Base-by-base conservation (phyloP, 345 rosid genomes). In the Populus deltoides region DNA sequence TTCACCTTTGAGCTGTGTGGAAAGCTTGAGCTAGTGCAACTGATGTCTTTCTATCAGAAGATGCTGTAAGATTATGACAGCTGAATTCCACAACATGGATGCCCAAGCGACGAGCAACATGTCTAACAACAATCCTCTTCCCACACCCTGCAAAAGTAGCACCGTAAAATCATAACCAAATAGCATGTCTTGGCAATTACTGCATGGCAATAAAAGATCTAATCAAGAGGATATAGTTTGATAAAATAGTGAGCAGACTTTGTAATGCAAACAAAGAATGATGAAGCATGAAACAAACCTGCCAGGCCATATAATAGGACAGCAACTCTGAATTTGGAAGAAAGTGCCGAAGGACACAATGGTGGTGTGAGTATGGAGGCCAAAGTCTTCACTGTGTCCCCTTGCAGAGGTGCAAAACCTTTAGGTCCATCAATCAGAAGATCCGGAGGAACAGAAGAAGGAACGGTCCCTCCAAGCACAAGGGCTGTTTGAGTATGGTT, bases 31-130 rank as follows among this genome's bases (percentile, higher is more conserved):
- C 87, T 74, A 96, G 89, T 39, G 96, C 91, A 83, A 72, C 78
- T 57, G 99, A 90, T 71, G 89, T 86, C 74, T 85, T 96, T 84
- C 85, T 88, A 80, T 92, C 98, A 75, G 98, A 87, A 47, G 98
- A 88, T 31, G 94, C 84, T 85, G 83, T 83, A 71, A 95, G 85
- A 83, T 74, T 88, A 81, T 93, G 96, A 81, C 99, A 96, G 85
- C 97, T 96, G 84, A 87, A 87, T 83, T 96, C 99, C 79, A 96
- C 94, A 31, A 93, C 93, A 89, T 93, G 98, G 79, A 93, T 79
- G 66, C 98, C 98, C 87, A 93, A 75, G 55, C 91, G 85, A 70
- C 82, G 83, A 77, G 97, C 92, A 80, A 96, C 87, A 81, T 91
- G 85, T 84, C 88, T 90, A 83, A 96, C 86, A 82, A 91, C 92